phyloP scores from a whole-genome alignment of 108 stramenopile species.

The Cyclotella kingstonii region DNA sequence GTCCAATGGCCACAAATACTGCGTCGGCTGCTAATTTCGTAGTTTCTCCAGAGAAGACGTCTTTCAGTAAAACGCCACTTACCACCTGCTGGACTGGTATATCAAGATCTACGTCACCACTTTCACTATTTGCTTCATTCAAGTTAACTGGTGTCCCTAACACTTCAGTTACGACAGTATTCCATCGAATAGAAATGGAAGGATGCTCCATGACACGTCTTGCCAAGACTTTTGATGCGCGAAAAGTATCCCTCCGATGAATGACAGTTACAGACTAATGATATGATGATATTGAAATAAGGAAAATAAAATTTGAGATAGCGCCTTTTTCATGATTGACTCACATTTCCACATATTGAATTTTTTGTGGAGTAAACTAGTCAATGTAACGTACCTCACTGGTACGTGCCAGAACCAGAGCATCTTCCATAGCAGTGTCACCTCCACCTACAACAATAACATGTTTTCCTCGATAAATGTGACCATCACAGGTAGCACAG shows the following conservation, averaged over 20 bases:
- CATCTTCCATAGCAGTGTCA: conserved; percentile 97
- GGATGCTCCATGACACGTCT: conserved; percentile 85
- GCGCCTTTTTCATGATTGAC: too few relatives aligned
- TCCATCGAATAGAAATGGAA: conserved; percentile 82
- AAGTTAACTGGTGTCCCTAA: conserved; percentile 52
- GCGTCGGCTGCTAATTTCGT: conserved; percentile 60
- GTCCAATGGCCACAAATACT: conserved; percentile 96
- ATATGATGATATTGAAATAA: background rate
- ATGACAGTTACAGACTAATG: conserved; percentile 77
- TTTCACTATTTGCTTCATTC: conserved; percentile 13
- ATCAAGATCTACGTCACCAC: conserved; percentile 70
- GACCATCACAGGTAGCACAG: conserved; percentile 97
- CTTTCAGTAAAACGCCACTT: conserved; percentile 64
- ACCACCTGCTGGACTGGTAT: conserved; percentile 55
- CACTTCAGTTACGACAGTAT: conserved; percentile 74
- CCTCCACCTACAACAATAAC: conserved; percentile 96
- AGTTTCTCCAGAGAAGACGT: conserved; percentile 62
- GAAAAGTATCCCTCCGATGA: conserved; percentile 89
- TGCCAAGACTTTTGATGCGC: conserved; percentile 88
- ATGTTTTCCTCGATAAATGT: conserved; percentile 71
- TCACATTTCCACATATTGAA: background rate
- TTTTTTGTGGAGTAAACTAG: background rate
- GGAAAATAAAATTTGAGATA: too few relatives aligned
- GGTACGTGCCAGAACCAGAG: conserved; percentile 87
- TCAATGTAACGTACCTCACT: conserved; percentile 44